Percentiles rank a stretch among this genome's conserved stretches.
Evolutionary conservation across 495 filamentous ascomycete genomes (phyloP).

Genomic region (Thozetella sp.): DNA sequence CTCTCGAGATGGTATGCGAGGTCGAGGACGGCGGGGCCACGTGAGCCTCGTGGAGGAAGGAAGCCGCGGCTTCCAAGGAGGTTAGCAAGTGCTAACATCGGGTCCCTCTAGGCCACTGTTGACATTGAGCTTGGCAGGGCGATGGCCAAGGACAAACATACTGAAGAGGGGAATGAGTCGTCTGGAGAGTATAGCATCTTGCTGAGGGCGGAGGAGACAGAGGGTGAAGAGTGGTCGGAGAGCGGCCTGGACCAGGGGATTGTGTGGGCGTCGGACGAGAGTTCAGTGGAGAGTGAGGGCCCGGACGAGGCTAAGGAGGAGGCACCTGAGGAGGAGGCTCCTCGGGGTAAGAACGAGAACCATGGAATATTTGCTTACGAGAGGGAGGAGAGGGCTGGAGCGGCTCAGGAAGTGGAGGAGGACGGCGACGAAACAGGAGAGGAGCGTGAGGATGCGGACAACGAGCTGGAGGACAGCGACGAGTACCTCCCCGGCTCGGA

Average conservation of each 20-base stretch:
- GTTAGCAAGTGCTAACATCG: conserved; percentile 3
- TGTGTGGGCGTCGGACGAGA: background rate
- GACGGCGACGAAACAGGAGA: background rate
- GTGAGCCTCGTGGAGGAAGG: conserved; percentile 16
- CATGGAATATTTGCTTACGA: no score
- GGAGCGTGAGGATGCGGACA: background rate
- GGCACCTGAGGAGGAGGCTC: no score
- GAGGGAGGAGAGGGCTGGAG: no score
- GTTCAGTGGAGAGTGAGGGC: background rate
- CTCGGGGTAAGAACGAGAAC: no score
- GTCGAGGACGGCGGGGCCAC: conserved; percentile 36
- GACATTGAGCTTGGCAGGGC: background rate
- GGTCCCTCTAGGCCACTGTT: conserved; percentile 2
- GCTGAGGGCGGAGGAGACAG: background rate
- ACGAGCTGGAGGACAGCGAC: background rate
- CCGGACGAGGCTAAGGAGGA: background rate
- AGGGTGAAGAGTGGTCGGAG: background rate
- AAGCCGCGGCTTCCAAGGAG: background rate
- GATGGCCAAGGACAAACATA: background rate
- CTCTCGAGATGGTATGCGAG: conserved; percentile 50
- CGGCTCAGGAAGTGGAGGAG: background rate
- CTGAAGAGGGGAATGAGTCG: background rate
- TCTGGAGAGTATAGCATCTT: background rate
- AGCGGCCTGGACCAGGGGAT: background rate
- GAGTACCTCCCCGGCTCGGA: background rate